Base-by-base conservation (phyloP, 306 rosid species). In the Trifolium fragiferum region DNA sequence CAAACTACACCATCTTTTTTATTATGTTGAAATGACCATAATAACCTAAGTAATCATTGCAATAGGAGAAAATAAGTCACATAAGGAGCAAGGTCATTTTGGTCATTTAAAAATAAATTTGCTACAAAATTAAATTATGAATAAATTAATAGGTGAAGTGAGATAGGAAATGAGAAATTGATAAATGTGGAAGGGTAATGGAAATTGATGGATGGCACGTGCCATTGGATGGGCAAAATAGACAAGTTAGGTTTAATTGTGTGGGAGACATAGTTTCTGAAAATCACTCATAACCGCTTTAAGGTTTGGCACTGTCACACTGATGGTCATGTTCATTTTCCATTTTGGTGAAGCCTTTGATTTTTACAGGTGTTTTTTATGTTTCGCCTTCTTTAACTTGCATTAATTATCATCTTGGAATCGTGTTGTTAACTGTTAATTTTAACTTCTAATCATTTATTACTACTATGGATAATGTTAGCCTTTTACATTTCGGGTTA, bases 271-370 rank as follows among this genome's bases (percentile, higher is more conserved):
- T 63, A 32, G 59, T 78, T 57, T 76, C 60, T 76, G 96, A 90
- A 82, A 90, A 79, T 62, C 75, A 85, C 89, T 38, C 78, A 60
- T 85, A 88, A 87, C 93, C 65, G 96, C 89, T 85, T 76, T 77
- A 68, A 68, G 83, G 91, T 71, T 84, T 84, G 92, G 84, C 86
- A 81, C 46, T 85, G 87, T 82, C 83, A 82, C 83, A 82, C 83
- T 77, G 10, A 85, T 76, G 81, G 74, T 76, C 87, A 88, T 81
- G 82, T 84, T 84, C 80, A 70, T 65, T 80, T 84, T 72, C 85
- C 80, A 77, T 81, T 83, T 79, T 82, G 58, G 79, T 76, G 72
- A 80, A 55, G 54, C 82, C 82, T 65, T 76, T 71, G 68, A 74
- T 78, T 86, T 84, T 84, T 76, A 87, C 85, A 82, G 77, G 78